Conservation (phyloP, 805 yeast genomes). For the Alloascoidea africana region DNA sequence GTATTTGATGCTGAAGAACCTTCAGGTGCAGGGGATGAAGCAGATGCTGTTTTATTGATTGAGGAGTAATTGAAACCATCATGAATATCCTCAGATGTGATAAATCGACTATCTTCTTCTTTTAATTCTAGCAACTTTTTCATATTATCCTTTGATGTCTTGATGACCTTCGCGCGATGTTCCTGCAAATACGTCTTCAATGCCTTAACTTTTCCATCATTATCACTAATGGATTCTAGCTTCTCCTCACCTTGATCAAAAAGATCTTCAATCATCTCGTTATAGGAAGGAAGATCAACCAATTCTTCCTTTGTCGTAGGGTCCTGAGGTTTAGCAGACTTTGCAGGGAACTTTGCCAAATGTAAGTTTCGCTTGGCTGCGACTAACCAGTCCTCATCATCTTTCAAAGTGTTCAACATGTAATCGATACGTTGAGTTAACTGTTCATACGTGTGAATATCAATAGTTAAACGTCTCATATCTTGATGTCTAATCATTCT, state of each 20-base stretch:
- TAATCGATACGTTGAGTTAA: constrained; percentile 61
- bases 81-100: constrained; percentile 81
- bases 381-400: constrained; percentile 6
- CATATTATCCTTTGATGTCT: constrained; percentile 45
- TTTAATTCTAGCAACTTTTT: constrained; percentile 52
- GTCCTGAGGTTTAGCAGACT: neutral
- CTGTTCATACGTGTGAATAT: constrained; percentile 65
- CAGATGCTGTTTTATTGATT: constrained; percentile 33
- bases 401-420: constrained; percentile 29
- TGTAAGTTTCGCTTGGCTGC: neutral
- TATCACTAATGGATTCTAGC: constrained; percentile 27
- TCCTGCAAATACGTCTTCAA: constrained; percentile 25
- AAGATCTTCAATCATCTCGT: constrained; percentile 87
- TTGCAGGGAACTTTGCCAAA: neutral
- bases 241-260: constrained; percentile 52
- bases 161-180: constrained; percentile 59
- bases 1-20: constrained; percentile 6
- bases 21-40: constrained; percentile 16
- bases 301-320: neutral
- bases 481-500: constrained; percentile 69
- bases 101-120: constrained; percentile 57
- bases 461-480: constrained; percentile 60
- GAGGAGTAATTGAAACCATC: constrained; percentile 86
- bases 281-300: constrained; percentile 37
- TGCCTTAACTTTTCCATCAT: constrained; percentile 20